Conservation (phyloP, 805 yeast genomes). For the Candida sithepensis region DNA sequence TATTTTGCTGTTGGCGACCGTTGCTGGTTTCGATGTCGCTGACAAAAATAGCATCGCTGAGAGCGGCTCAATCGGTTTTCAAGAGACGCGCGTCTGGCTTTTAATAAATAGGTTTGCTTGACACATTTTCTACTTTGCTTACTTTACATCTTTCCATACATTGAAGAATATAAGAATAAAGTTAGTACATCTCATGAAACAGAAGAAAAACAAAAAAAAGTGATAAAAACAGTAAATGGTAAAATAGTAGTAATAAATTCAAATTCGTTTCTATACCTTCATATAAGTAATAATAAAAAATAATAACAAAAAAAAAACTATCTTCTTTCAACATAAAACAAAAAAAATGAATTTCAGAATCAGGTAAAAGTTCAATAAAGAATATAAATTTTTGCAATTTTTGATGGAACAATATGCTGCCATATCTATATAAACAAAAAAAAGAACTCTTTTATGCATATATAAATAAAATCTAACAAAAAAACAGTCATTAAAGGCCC, state of each 20-base stretch:
- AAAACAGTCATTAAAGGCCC: neutral
- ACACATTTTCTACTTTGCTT: neutral
- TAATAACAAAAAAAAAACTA: neutral
- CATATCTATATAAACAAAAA: conserved; percentile 9
- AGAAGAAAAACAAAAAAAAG: neutral
- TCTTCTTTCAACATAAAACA: conserved; percentile 3
- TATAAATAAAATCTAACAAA: conserved; percentile 2
- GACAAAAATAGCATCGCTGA: no score
- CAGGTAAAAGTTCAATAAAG: conserved; percentile 8
- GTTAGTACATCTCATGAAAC: neutral
- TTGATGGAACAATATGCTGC: conserved; percentile 1
- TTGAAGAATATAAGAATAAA: neutral
- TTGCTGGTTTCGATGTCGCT: no score
- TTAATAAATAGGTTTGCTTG: no score
- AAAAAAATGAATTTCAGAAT: conserved; percentile 15
- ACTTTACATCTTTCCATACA: neutral
- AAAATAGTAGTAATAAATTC: conserved; percentile 3
- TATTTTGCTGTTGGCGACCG: no score
- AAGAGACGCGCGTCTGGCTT: no score
- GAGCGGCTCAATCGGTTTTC: no score
- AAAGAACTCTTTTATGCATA: conserved; percentile 4
- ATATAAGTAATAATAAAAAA: conserved; percentile 5
- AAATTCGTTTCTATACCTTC: conserved; percentile 13
- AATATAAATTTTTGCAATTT: conserved; percentile 5
- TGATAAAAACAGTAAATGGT: neutral